Base-by-base conservation (phyloP, 306 rosid genomes). In the Trifolium fragiferum region DNA sequence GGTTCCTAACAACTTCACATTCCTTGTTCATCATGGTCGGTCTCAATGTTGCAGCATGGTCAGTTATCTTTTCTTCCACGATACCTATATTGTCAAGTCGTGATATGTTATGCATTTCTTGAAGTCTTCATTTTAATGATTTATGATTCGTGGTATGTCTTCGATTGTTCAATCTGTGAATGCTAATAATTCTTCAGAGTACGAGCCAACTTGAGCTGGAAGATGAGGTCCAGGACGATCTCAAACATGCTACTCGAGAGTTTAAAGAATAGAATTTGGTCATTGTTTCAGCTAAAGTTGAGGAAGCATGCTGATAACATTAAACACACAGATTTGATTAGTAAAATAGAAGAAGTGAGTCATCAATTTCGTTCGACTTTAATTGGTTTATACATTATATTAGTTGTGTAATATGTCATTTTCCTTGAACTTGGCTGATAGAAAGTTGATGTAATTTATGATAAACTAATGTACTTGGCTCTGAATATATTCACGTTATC, bases 201-300 rank as follows among this genome's bases (percentile, higher is more conserved):
- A 95, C 92, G 98, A 95, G 99, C 82, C 99, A 87, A 80, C 99
- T 95, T 67, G 99, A 95, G 90, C 83, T 95, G 77, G 99, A 95
- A 86, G 99, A 95, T 85, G 98, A 90, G 83, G 98, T 95, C 63
- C 99, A 95, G 69, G 98, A 95, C 54, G 99, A 95, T 87, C 98
- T 95, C 67, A 95, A 95, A 73, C 96, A 98, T 76, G 99, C 99
- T 37, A 95, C 98, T 80, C 98, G 99, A 80, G 99, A 90, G 90
- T 95, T 33, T 33, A 7, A 7, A 33, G 91, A 89, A 68, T 62
- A 85, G 65, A 86, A 66, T 91, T 25, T 63, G 58, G 76, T 84
- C 89, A 27, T 37, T 89, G 73, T 93, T 91, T 83, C 88, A 80
- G 69, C 89, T 82, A 1, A 78, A 66, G 84, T 40, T 80, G 35